These are phyloP conservation scores for Phyllachora maydis DNA, from an alignment of 2,329 filamentous ascomycete species.

Conservation along the genomic window DNA sequence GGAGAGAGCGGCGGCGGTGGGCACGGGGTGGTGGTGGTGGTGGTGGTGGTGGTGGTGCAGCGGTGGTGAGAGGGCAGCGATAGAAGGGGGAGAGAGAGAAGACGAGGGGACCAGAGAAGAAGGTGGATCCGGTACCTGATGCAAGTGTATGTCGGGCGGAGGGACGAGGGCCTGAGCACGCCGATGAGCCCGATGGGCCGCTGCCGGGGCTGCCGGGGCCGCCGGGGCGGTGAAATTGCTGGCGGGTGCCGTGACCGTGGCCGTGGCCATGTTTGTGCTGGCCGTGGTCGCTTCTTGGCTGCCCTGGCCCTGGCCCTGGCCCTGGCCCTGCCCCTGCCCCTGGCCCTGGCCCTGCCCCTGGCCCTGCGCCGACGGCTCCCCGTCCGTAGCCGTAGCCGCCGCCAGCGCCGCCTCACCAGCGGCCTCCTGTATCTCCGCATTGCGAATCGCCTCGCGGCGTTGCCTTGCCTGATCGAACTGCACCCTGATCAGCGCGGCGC, in stretches of 20 bases:
- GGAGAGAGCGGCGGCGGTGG: too few species aligned
- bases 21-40: not conserved
- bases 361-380: too few species aligned
- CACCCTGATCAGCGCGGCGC: constrained; percentile 19
- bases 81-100: constrained; percentile 2
- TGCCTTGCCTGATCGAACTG: constrained; percentile 20
- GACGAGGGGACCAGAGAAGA: constrained; percentile 1
- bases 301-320: too few species aligned
- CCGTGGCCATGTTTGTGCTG: not conserved
- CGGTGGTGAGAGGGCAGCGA: constrained; percentile 1
- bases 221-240: not conserved
- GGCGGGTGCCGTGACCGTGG: not conserved
- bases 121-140: constrained; percentile 5
- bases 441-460: constrained; percentile 8
- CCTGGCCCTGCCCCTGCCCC: too few species aligned
- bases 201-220: constrained; percentile 4
- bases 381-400: too few species aligned
- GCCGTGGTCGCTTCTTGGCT: not conserved
- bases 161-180: too few species aligned
- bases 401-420: too few species aligned
- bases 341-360: too few species aligned
- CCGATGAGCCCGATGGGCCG: constrained; percentile 6
- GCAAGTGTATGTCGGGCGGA: constrained; percentile 5
- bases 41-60: too few species aligned
- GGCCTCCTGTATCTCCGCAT: too few species aligned